Evolutionary conservation across 495 filamentous ascomycete genomes (phyloP), one percentile per base, ranked within the genome.

Genomic region (Amorphotheca resinae): DNA sequence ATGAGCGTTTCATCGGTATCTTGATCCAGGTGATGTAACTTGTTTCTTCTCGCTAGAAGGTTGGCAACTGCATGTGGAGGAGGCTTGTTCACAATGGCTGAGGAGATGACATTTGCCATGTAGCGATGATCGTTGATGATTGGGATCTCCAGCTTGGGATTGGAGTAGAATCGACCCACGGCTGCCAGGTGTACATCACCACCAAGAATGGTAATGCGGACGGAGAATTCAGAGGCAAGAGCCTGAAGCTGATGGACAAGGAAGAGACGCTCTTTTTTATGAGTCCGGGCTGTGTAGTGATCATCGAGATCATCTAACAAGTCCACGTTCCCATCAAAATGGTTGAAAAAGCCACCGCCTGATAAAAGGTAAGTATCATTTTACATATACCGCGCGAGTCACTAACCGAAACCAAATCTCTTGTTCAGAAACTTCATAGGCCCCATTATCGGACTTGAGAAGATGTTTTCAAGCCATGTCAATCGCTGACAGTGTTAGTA

Each of bases 281-380:
- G 89, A 42, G 85, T 85, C 22, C 77, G 76, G 9, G 89, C 87
- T 21, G 86, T 93, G 64, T 95, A 95, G 57, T 96, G 89, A 57
- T 95, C 89, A 56, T 95, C 88, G 14, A 95, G 68, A 53, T 95
- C 89, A 56, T 96, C 89, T 6, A 95, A 67, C 20, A 95, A 68
- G 67, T 96, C 89, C 9, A 93, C 77, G 49, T 77, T 74, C 20
- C 89, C 89, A 59, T 95, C 89, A 44, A 95, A 96, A 38, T 80
- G 74, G 60, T 96, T 95, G 73, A 96, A 94, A 15, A 95, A 65
- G 48, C 76, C 75, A 21, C 84, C 84, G 4, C 80, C 84, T 54
- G 37, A n/a, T 32, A 18, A 11, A 6, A 17, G 8, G 34, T 49
- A 2, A 53, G 37, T 28, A 42, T 31, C 48, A 21, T 17, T 38